Evolutionary conservation across 179 eudicot species (phyloP).

Genomic region (Patellifolia procumbens): DNA sequence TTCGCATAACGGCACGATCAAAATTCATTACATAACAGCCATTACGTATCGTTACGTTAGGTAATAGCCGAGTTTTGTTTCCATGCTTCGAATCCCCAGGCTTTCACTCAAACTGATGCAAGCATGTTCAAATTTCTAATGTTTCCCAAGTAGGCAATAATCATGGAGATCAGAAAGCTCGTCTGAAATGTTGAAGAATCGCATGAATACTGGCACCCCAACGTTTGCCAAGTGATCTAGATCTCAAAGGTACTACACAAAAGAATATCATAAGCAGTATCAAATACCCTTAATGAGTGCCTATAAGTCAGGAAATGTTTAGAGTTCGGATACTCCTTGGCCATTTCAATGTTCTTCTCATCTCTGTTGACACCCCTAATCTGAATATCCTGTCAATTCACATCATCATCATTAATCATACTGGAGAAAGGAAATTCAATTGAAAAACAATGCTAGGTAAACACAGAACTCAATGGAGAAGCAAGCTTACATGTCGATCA

Average conservation of each 20-base stretch:
- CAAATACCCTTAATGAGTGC: constrained; percentile 87
- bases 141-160: not conserved
- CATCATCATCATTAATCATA: constrained; percentile 16
- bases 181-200: not conserved
- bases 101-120: not conserved
- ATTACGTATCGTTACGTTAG: too few species aligned
- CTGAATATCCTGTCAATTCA: constrained; percentile 73
- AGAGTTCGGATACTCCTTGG: constrained; percentile 75
- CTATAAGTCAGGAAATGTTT: constrained; percentile 86
- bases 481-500: constrained; percentile 64
- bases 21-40: too few species aligned
- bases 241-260: not conserved
- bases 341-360: constrained; percentile 83
- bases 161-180: not conserved
- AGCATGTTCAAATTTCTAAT: not conserved
- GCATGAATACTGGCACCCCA: not conserved
- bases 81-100: too few species aligned
- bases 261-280: constrained; percentile 5
- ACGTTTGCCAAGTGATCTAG: not conserved
- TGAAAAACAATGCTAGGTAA: not conserved
- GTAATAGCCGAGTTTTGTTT: too few species aligned
- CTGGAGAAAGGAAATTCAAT: constrained; percentile 12
- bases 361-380: constrained; percentile 96
- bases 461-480: not conserved
- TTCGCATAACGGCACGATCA: too few species aligned